These are phyloP conservation scores for Fusarium bactridioides DNA, from an alignment of 2,329 filamentous ascomycete species.

Conservation along the genomic window DNA sequence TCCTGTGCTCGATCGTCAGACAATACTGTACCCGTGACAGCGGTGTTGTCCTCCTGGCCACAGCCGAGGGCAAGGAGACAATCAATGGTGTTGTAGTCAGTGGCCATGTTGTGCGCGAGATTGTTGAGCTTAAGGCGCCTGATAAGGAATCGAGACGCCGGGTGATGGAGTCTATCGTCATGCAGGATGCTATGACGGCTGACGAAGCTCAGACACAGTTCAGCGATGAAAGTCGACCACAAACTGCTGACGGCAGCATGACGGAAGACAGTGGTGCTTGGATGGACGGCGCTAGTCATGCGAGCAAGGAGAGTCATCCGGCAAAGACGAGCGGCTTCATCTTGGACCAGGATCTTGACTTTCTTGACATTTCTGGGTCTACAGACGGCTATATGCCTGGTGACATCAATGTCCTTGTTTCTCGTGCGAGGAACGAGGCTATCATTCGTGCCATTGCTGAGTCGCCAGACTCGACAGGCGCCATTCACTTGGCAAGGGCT, in stretches of 20 bases:
- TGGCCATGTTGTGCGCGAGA: conserved; percentile 91
- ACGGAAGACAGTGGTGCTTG: conserved; percentile 69
- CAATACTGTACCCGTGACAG: conserved; percentile 84
- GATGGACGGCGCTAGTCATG: conserved; percentile 76
- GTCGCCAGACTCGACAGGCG: conserved; percentile 53
- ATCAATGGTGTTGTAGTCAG: conserved; percentile 90
- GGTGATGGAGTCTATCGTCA: conserved; percentile 82
- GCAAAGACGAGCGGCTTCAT: conserved; percentile 68
- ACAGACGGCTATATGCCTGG: conserved; percentile 99
- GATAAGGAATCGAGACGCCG: conserved; percentile 88
- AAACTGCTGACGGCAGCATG: conserved; percentile 62
- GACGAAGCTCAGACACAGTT: conserved; percentile 49
- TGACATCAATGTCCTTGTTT: conserved; percentile 85
- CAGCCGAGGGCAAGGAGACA: conserved; percentile 91
- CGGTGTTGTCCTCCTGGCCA: conserved; percentile 86
- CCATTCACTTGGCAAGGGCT: conserved; percentile 69
- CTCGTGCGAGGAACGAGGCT: conserved; percentile 88
- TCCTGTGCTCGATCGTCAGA: conserved; percentile 80
- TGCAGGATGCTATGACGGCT: conserved; percentile 55
- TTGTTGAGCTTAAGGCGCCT: conserved; percentile 86
- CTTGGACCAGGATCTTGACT: conserved; percentile 80
- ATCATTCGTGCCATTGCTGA: conserved; percentile 81
- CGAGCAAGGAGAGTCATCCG: conserved; percentile 52
- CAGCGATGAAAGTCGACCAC: conserved; percentile 60
- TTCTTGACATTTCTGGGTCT: conserved; percentile 89